These are phyloP conservation scores for Tritrichomonas musculus DNA, from an alignment of 208 protist genomes.

Conservation along the genomic window DNA sequence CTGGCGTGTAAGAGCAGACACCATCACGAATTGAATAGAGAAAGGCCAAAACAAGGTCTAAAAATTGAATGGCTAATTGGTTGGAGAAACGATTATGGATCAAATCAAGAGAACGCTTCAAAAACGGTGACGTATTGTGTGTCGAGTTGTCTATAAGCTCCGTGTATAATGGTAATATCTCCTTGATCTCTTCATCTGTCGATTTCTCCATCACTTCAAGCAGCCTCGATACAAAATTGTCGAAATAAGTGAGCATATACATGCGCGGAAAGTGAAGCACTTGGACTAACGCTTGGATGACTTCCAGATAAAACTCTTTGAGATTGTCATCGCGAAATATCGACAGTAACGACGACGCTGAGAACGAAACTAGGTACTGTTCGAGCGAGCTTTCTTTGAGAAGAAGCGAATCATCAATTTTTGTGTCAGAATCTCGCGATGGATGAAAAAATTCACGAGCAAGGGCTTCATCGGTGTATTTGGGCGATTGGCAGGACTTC, in stretches of 20 bases:
- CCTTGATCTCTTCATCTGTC: not conserved
- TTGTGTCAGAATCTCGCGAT: not conserved
- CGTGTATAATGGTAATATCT: not conserved
- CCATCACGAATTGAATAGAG: not conserved
- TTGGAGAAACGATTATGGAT: not conserved
- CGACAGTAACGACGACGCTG: not conserved
- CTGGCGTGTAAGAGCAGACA: not conserved
- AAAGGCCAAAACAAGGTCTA: not conserved
- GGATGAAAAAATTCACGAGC: slow-evolving; percentile 14
- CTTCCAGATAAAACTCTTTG: not conserved
- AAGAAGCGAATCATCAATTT: not conserved
- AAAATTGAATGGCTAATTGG: not conserved
- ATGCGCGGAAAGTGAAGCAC: not conserved
- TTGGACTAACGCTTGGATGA: not conserved
- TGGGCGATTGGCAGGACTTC: not conserved
- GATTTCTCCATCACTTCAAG: not conserved
- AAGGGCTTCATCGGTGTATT: not conserved
- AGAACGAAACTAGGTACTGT: not conserved
- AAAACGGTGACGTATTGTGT: not conserved
- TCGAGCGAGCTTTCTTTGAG: not conserved
- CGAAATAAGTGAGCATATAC: not conserved
- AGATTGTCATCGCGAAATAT: not conserved
- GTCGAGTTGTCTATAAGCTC: not conserved
- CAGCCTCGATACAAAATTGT: not conserved
- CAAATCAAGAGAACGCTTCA: not conserved